A percentile compares a stretch with the other conserved stretches of the same genome.
Conservation (phyloP, 2,329 filamentous ascomycete species). For the Cladophialophora chaetospira region DNA sequence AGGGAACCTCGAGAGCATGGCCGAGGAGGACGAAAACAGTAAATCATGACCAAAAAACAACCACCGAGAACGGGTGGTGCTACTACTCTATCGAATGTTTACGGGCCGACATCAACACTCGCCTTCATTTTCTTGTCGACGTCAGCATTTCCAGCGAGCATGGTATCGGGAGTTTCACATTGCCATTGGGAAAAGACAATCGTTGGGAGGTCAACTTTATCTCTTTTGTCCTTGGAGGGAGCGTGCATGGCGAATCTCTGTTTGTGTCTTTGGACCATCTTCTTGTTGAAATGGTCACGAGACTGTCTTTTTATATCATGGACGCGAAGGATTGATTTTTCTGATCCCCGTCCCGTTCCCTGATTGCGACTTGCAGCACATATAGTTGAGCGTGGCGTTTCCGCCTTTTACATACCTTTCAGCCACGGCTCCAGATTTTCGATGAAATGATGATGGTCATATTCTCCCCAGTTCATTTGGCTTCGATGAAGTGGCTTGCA, state of each 20-base stretch:
- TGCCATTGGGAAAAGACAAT: neutral
- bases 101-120: neutral
- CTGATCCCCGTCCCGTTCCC: neutral
- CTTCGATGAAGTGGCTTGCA: no score
- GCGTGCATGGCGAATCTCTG: neutral
- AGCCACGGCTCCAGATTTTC: slow-evolving; percentile 8
- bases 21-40: slow-evolving; percentile 26
- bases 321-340: neutral
- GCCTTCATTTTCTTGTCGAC: neutral
- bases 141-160: slow-evolving; percentile 9
- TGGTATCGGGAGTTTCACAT: slow-evolving; percentile 11
- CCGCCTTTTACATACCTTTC: neutral
- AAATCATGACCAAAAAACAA: slow-evolving; percentile 13
- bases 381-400: slow-evolving; percentile 5
- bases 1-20: slow-evolving; percentile 26
- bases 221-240: neutral
- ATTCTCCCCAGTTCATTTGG: no score
- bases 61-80: neutral
- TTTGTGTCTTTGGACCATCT: neutral
- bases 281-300: neutral
- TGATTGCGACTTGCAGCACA: slow-evolving; percentile 6
- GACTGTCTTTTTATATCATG: no score
- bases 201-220: neutral
- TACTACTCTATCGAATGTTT: neutral
- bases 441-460: slow-evolving; percentile 3